Evolutionary conservation across 2,329 filamentous ascomycete species (phyloP).

Genomic region (Immersiporthe knoxdaviesiana): DNA sequence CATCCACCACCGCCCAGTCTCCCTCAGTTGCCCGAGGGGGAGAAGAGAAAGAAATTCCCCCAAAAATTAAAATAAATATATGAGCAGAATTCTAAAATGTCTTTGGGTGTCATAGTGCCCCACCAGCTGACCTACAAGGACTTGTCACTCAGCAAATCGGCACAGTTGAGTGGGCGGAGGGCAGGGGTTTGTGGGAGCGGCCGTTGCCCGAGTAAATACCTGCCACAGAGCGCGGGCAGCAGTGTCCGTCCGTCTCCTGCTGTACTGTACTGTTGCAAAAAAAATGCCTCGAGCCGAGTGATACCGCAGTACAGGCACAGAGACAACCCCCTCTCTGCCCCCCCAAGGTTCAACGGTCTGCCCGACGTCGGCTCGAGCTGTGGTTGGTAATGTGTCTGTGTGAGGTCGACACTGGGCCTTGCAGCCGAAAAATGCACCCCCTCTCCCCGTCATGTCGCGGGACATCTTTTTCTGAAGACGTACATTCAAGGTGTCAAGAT

Average conservation of each 20-base stretch:
- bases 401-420: background rate
- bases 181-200: too few species aligned
- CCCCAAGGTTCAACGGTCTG: background rate
- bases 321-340: background rate
- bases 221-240: background rate
- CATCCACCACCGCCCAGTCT: background rate
- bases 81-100: background rate
- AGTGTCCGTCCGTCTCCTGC: background rate
- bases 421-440: conserved; percentile 8
- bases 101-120: background rate
- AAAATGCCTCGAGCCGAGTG: background rate
- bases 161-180: background rate
- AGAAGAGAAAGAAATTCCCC: background rate
- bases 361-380: background rate
- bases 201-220: background rate
- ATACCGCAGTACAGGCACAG: conserved; percentile 7
- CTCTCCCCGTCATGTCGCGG: conserved; percentile 9
- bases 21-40: background rate
- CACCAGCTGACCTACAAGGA: background rate
- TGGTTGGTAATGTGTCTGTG: conserved; percentile 1
- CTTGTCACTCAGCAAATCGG: background rate
- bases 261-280: background rate
- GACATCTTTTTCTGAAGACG: background rate
- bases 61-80: too few species aligned
- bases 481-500: conserved; percentile 3